These are phyloP conservation scores for Paxillus involutus DNA, from an alignment of 768 basidiomycete species.

Conservation along the genomic window DNA sequence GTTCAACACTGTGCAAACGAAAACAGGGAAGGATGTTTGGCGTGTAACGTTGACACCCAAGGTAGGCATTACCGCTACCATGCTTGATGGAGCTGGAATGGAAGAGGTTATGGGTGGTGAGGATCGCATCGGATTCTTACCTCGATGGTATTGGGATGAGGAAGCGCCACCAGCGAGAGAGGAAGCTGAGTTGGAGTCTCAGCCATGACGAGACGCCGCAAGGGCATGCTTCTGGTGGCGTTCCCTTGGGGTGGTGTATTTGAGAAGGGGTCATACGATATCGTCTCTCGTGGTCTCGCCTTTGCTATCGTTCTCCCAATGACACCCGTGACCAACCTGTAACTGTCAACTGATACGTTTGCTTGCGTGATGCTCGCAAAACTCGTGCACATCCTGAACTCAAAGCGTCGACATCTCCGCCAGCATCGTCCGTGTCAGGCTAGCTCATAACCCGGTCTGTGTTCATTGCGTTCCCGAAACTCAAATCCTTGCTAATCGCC, in stretches of 20 bases:
- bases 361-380: slow-evolving; percentile 7
- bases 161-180: neutral
- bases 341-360: slow-evolving; percentile 9
- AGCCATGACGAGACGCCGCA: slow-evolving; percentile 6
- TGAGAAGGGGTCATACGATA: slow-evolving; percentile 24
- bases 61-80: slow-evolving; percentile 49
- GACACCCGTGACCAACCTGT: slow-evolving; percentile 6
- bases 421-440: slow-evolving; percentile 10
- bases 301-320: slow-evolving; percentile 8
- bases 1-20: slow-evolving; percentile 31
- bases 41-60: slow-evolving; percentile 65
- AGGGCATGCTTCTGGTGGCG: slow-evolving; percentile 1
- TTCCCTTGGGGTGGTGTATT: slow-evolving; percentile 21
- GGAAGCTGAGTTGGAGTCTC: slow-evolving; percentile 6
- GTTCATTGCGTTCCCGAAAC: neutral
- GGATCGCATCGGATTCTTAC: slow-evolving; percentile 78
- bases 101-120: slow-evolving; percentile 64
- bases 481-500: neutral
- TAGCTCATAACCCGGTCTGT: slow-evolving; percentile 1
- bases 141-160: slow-evolving; percentile 63
- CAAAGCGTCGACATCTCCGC: slow-evolving; percentile 15
- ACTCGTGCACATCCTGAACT: slow-evolving; percentile 27
- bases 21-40: slow-evolving; percentile 52
- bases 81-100: slow-evolving; percentile 48
- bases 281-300: slow-evolving; percentile 4